Percentiles rank a stretch among this genome's conserved stretches.
Evolutionary conservation across 768 basidiomycete genomes (phyloP).

Genomic region (Amanita inopinata): DNA sequence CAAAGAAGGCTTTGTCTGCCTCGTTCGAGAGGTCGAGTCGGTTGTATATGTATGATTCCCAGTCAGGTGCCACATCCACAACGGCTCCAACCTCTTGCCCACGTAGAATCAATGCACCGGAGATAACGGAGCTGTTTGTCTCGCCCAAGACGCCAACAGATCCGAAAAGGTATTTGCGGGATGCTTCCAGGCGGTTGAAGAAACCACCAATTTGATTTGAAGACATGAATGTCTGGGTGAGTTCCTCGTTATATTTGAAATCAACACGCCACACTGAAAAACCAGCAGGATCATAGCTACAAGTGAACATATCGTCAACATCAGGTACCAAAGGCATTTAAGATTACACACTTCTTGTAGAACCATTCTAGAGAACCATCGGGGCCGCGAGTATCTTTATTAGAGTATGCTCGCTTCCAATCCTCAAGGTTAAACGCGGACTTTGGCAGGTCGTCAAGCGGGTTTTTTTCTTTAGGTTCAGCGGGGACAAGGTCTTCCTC

Average conservation of each 20-base stretch:
- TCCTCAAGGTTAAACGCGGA: slow-evolving; percentile 85
- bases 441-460: slow-evolving; percentile 85
- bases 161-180: slow-evolving; percentile 93
- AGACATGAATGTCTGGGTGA: slow-evolving; percentile 91
- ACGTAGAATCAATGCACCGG: slow-evolving; percentile 75
- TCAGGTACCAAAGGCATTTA: not conserved
- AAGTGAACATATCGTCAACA: not conserved
- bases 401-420: slow-evolving; percentile 97
- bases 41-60: slow-evolving; percentile 78
- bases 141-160: slow-evolving; percentile 86
- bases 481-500: slow-evolving; percentile 64
- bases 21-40: slow-evolving; percentile 65
- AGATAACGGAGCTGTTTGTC: slow-evolving; percentile 67
- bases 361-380: slow-evolving; percentile 90
- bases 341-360: slow-evolving; percentile 72
- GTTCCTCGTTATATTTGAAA: slow-evolving; percentile 95
- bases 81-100: slow-evolving; percentile 66
- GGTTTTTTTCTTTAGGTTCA: slow-evolving; percentile 91
- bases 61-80: slow-evolving; percentile 81
- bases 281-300: slow-evolving; percentile 78
- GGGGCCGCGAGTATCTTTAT: slow-evolving; percentile 88
- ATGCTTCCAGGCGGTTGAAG: slow-evolving; percentile 97
- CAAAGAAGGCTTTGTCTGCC: slow-evolving; percentile 84
- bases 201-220: slow-evolving; percentile 90
- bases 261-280: slow-evolving; percentile 89